Evolutionary conservation across 2,329 filamentous ascomycete genomes (phyloP).

Genomic region (Venturia asperata): DNA sequence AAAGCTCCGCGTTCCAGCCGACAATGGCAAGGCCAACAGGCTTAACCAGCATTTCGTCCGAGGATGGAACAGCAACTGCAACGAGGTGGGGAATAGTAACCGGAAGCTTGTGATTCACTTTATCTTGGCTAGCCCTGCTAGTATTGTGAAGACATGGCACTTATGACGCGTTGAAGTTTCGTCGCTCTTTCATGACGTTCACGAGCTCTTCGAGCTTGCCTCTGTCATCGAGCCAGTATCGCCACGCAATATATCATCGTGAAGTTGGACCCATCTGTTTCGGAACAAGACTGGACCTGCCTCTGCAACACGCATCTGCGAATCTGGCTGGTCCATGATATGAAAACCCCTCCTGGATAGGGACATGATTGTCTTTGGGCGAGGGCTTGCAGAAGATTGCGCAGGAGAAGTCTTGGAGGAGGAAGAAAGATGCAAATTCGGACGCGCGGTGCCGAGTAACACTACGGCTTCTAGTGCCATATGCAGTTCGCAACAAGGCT

Average conservation of each 20-base stretch:
- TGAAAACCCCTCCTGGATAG: neutral
- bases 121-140: too few species aligned
- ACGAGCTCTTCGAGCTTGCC: neutral
- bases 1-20: too few species aligned
- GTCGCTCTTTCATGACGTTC: neutral
- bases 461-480: too few species aligned
- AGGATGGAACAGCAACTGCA: too few species aligned
- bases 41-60: too few species aligned
- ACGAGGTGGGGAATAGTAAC: too few species aligned
- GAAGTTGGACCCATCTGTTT: neutral
- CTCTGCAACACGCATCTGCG: neutral
- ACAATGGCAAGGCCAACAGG: too few species aligned
- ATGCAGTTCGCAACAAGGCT: slow-evolving; percentile 6
- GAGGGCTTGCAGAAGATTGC: neutral
- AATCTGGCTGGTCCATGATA: neutral
- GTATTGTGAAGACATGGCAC: too few species aligned
- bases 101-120: too few species aligned
- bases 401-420: neutral
- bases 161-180: too few species aligned
- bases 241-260: neutral
- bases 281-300: neutral
- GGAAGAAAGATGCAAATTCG: neutral
- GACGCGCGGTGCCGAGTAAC: neutral
- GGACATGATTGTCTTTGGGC: neutral
- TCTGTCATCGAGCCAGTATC: neutral